A percentile compares a stretch with the other conserved stretches of the same genome.
phyloP scores from a whole-genome alignment of 306 rosid species.

The Crataegus laevigata region DNA sequence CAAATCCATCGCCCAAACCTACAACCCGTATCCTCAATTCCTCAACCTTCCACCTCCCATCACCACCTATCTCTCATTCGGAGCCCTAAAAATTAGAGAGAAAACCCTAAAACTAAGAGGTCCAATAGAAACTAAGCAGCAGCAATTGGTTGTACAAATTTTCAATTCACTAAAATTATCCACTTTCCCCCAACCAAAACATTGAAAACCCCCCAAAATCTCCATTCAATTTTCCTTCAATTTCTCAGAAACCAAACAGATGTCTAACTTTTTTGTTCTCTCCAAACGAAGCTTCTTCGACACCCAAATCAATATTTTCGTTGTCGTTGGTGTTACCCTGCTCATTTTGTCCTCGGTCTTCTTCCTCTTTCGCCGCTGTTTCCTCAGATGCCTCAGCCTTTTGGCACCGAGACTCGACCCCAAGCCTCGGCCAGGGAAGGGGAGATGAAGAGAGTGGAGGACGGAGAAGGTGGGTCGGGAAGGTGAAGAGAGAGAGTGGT shows the following conservation, averaged over 20 bases:
- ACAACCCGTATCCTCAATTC: too few species aligned
- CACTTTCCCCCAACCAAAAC: background rate
- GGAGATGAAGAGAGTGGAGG: too few species aligned
- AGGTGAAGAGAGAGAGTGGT: too few species aligned
- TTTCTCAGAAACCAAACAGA: background rate
- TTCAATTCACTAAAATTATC: background rate
- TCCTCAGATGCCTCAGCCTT: slow-evolving; percentile 4
- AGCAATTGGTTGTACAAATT: background rate
- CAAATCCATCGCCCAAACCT: too few species aligned
- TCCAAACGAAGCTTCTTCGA: slow-evolving; percentile 68
- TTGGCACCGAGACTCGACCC: slow-evolving; percentile 24
- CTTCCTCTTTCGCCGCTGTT: slow-evolving; percentile 6
- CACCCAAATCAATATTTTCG: slow-evolving; percentile 33
- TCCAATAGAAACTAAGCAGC: background rate
- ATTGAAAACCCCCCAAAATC: background rate
- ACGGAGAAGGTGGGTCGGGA: too few species aligned
- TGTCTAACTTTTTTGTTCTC: slow-evolving; percentile 31
- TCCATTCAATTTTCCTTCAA: background rate
- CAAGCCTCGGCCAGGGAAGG: too few species aligned
- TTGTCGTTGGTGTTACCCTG: background rate
- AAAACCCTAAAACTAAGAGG: background rate
- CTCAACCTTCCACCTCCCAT: too few species aligned
- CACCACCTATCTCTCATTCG: too few species aligned
- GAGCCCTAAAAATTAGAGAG: background rate
- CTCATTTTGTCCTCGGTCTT: slow-evolving; percentile 2